Evolutionary conservation across 2,329 filamentous ascomycete genomes (phyloP).

Genomic region (Dothideomycetes sp.): DNA sequence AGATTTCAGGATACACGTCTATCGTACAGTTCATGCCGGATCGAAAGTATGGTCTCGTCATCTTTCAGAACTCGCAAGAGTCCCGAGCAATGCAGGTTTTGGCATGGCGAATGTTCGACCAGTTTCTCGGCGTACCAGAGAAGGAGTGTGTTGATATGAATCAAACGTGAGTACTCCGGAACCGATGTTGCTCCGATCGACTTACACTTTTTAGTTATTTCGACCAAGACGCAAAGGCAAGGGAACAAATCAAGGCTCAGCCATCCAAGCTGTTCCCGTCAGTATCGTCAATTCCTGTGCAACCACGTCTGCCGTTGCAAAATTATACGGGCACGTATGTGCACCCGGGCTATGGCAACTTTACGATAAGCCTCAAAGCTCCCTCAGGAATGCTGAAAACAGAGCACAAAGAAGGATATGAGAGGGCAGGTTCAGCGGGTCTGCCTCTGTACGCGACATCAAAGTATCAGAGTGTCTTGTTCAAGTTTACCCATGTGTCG

Average conservation of each 20-base stretch:
- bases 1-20: slow-evolving; percentile 38
- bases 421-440: neutral
- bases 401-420: neutral
- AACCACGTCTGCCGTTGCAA: slow-evolving; percentile 10
- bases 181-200: neutral
- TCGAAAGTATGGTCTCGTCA: slow-evolving; percentile 34
- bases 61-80: slow-evolving; percentile 18
- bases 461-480: neutral
- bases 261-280: slow-evolving; percentile 11
- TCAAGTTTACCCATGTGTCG: slow-evolving; percentile 13
- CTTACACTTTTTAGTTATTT: slow-evolving; percentile 8
- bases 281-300: slow-evolving; percentile 3
- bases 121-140: slow-evolving; percentile 12
- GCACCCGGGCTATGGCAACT: slow-evolving; percentile 13
- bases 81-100: slow-evolving; percentile 10
- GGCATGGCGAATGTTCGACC: slow-evolving; percentile 13
- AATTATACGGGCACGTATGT: slow-evolving; percentile 14
- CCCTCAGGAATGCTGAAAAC: neutral
- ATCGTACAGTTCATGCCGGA: slow-evolving; percentile 39
- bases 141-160: slow-evolving; percentile 12
- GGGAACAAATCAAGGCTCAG: neutral
- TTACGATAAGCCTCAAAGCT: slow-evolving; percentile 9
- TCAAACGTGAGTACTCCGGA: slow-evolving; percentile 8
- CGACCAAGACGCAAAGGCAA: neutral
- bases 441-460: slow-evolving; percentile 9